Base-by-base conservation (phyloP, 78 protist genomes). In the Chrysochromulina tobinii region DNA sequence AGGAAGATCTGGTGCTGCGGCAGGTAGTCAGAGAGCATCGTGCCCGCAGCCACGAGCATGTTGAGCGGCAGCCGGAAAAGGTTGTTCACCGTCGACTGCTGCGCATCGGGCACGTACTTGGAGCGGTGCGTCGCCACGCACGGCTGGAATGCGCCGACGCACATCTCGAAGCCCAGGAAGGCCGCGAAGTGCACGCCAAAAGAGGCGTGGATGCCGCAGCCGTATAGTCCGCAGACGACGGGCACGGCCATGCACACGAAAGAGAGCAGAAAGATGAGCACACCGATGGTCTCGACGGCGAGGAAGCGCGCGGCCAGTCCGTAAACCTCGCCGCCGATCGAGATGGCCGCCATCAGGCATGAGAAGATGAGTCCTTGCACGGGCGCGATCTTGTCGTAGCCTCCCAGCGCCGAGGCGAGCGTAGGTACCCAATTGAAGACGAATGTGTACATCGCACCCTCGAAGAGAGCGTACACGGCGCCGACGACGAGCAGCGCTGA, bases 401-500 rank as follows among this genome's bases (percentile, higher is more conserved):
- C 64, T 59, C 64, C 64, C 64, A 59, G 7, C 64, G 64, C 64
- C 23, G 12, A 12, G 23, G 64, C 64, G 7, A 59, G 64, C 23
- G 64, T 59, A 14, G 64, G 64, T 21, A 67, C 73, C 99, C 99
- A 98, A 89, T 95, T 69, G 83, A 97, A 96, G 7, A 98, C 99
- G 83, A 97, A 98, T 1, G 93, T 87, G 73, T 97, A 98, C 99
- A 98, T 97, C 48, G 96, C 94, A 17, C 95, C 97, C 81, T 98
- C 99, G 25, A 97, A 98, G 48, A 94, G 66, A 25, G 98, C 59
- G 90, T 97, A 98, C 48, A 88, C 73, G n/a, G 55, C n/a, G 15
- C 98, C 98, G 14, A 98, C 23, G 11, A 12, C 64, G 64, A 59
- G 12, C 7, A 59, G 64, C 7, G 64, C 64, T 0, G 23, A 12